These are phyloP conservation scores for Bombardia bombarda DNA, from an alignment of 495 filamentous ascomycete genomes.

Conservation along the genomic window DNA sequence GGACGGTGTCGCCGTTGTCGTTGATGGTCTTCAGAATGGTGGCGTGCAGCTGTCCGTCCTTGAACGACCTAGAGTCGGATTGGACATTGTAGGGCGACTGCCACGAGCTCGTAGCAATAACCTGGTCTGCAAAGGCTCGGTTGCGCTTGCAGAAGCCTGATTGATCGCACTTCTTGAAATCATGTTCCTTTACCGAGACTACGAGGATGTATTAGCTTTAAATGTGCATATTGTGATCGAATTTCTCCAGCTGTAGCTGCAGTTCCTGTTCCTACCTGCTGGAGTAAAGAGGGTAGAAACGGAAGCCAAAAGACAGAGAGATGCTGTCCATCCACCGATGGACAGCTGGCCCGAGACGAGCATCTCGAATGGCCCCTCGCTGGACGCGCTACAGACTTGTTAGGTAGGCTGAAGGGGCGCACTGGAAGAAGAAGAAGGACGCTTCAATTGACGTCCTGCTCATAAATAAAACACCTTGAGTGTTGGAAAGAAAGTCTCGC, in stretches of 20 bases:
- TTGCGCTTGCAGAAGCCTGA: slow-evolving; percentile 96
- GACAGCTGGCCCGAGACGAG: slow-evolving; percentile 37
- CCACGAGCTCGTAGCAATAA: slow-evolving; percentile 58
- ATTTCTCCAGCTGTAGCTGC: not conserved
- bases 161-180: slow-evolving; percentile 92
- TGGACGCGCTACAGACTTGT: not conserved
- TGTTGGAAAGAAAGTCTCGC: too few relatives aligned
- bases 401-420: slow-evolving; percentile 4
- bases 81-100: slow-evolving; percentile 73
- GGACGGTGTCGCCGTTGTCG: slow-evolving; percentile 52
- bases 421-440: slow-evolving; percentile 2
- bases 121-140: slow-evolving; percentile 77
- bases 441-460: slow-evolving; percentile 6
- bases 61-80: slow-evolving; percentile 61
- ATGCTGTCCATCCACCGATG: slow-evolving; percentile 46
- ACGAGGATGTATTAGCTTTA: slow-evolving; percentile 8
- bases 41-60: slow-evolving; percentile 71
- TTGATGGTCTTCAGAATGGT: slow-evolving; percentile 67
- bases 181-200: slow-evolving; percentile 87
- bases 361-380: slow-evolving; percentile 24
- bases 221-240: not conserved
- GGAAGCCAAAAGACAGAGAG: slow-evolving; percentile 38
- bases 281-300: slow-evolving; percentile 38
- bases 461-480: slow-evolving; percentile 9
- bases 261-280: slow-evolving; percentile 42